A percentile compares a stretch with the other conserved stretches of the same genome.
These are phyloP conservation scores for Sequoiadendron giganteum DNA, from an alignment of 75 land plant species.

Conservation along the genomic window DNA sequence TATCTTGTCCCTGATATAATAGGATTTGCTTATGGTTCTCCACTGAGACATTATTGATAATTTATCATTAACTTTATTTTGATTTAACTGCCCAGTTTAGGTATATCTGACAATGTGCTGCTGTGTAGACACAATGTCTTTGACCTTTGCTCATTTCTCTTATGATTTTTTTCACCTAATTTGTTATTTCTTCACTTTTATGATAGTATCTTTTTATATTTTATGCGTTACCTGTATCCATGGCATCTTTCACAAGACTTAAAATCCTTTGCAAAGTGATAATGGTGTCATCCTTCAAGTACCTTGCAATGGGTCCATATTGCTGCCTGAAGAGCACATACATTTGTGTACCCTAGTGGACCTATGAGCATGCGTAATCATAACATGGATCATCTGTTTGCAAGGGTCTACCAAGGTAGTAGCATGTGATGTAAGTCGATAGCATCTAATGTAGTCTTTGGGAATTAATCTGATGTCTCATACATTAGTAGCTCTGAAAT, in stretches of 20 bases:
- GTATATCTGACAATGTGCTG: neutral
- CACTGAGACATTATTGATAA: neutral
- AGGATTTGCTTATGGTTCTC: neutral
- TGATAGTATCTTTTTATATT: neutral
- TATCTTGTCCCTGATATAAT: neutral
- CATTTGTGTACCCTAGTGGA: too few species aligned
- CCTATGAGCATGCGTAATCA: too few species aligned
- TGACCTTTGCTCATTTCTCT: neutral
- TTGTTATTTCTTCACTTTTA: neutral
- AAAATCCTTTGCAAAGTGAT: neutral
- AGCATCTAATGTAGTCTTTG: too few species aligned
- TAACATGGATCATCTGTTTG: too few species aligned
- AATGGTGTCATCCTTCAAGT: too few species aligned
- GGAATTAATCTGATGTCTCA: too few species aligned
- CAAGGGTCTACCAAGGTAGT: too few species aligned
- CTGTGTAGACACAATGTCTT: neutral
- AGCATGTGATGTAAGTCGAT: too few species aligned
- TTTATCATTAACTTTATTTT: neutral
- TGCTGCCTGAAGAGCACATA: neutral
- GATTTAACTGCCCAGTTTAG: neutral
- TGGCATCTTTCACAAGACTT: neutral
- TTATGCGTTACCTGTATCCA: neutral
- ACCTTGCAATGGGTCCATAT: neutral
- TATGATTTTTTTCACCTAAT: too few species aligned
- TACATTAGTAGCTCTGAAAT: too few species aligned